Evolutionary conservation across 257 asterid species (phyloP), one percentile per base, ranked within the genome.

Genomic region (Petrea volubilis): DNA sequence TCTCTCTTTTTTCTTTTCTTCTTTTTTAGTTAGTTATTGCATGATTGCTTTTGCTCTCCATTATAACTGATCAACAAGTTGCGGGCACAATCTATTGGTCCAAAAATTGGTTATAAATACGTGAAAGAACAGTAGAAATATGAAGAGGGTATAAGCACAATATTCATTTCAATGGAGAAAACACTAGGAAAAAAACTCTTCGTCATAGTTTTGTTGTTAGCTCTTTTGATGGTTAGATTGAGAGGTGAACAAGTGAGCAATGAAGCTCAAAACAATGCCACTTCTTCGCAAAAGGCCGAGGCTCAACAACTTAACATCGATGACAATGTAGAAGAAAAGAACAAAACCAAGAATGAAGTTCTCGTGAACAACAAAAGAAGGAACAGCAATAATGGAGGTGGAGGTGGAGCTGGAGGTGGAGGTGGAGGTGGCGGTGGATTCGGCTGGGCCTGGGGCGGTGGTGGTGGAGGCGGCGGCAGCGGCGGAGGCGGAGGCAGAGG

Each of bases 31-130:
- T 60, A 36, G 41, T 60, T 60, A 12, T 9, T 46, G 17, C 20
- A n/a, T n/a, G n/a, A n/a, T 62, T 4, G 53, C 36, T 62, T 9
- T 24, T 5, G 23, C 3, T 1, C 5, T 23, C 14, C 66, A 38
- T 15, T 17, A 53, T 21, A 20, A 49, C 49, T 40, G 24, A 44
- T 12, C 28, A 69, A 41, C 66, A 55, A 69, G 31, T 36, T 40
- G 60, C 31, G 64, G 49, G 43, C 23, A 11, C 11, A n/a, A 38
- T 40, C 36, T 24, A 38, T 38, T 23, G 7, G 27, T 59, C 2
- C n/a, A 61, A 57, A 24, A 41, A 38, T 28, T 57, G 76, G 61
- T 29, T 80, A 69, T 77, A 80, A 77, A 80, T 77, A 58, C 74
- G 44, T 41, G 71, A 40, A 15, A 14, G 11, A 50, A 40, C 60